Conservation (phyloP, 257 asterid species). For the Jacaranda mimosifolia region DNA sequence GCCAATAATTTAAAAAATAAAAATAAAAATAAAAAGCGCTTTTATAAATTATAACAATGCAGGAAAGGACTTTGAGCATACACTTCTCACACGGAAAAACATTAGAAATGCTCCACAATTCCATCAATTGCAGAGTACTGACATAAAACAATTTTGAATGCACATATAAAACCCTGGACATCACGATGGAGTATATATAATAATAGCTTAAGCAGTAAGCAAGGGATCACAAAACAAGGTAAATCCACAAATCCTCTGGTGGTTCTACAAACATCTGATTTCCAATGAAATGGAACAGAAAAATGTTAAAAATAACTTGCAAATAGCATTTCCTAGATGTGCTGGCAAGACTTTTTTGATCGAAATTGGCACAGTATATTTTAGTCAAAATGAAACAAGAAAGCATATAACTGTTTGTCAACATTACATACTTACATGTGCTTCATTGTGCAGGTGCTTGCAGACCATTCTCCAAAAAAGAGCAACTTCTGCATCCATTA, state of each 20-base stretch:
- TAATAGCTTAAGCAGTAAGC: not conserved
- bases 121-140: not conserved
- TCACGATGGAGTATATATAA: not conserved
- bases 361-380: not conserved
- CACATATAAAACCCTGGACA: not conserved
- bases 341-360: not conserved
- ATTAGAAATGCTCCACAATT: constrained; percentile 1
- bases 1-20: not conserved
- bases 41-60: not conserved
- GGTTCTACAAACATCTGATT: not conserved
- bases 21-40: not conserved
- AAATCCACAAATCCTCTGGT: not conserved
- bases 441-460: constrained; percentile 76
- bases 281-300: not conserved
- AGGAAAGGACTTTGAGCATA: not conserved
- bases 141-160: not conserved
- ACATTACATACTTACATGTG: constrained; percentile 68
- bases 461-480: constrained; percentile 90
- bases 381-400: constrained; percentile 5
- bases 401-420: constrained; percentile 13
- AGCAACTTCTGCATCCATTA: constrained; percentile 91
- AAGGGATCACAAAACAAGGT: not conserved
- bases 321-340: constrained; percentile 13
- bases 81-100: not conserved
- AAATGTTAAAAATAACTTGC: not conserved